Base-by-base conservation (phyloP, 805 yeast genomes). In the Cyberlindnera petersonii region DNA sequence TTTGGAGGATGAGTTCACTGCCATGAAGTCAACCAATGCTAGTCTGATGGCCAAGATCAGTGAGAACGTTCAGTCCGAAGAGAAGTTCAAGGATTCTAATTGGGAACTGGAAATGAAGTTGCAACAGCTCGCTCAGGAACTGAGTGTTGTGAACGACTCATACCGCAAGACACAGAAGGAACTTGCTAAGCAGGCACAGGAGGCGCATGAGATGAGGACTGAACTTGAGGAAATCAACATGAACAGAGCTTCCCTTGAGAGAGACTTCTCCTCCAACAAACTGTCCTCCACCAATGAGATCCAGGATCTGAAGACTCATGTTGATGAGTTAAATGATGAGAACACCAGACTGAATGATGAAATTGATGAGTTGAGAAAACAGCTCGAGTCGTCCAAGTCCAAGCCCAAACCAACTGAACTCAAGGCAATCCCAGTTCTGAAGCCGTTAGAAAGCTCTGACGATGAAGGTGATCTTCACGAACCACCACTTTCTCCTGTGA, bases 251-350 rank as follows among this genome's bases (percentile, higher is more conserved):
- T 61, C 65, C 3, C 55, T 77, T 16, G 62, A 63, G 31, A 59
- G 63, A 13, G 69, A 70, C 29, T 62, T 68, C 26, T 55, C 60
- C 2, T 44, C 59, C 24, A 59, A 67, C 13, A 68, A 70, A 28
- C 42, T 45, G 1, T 53, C 65, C 15, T 62, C 68, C 24, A 56
- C 60, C 11, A 50, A 56, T 22, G 79, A 79, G 40, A 49, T 77
- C 7, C 60, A 60, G 21, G 77, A 70, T 14, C 61, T 80, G 41
- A 76, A 70, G 48, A 58, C 57, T 4, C 71, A 75, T 33, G 74
- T 82, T 33, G 71, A 69, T 23, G 80, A 75, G 33, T 61, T 83
- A 44, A 83, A 82, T 55, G 82, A 80, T 50, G 88, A 81, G 53
- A 82, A 82, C 58, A 84, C 79, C 47, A 65, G 66, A 17, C 63